Evolutionary conservation across 208 protist genomes (phyloP).

Genomic region (Balamuthia mandrillaris): DNA sequence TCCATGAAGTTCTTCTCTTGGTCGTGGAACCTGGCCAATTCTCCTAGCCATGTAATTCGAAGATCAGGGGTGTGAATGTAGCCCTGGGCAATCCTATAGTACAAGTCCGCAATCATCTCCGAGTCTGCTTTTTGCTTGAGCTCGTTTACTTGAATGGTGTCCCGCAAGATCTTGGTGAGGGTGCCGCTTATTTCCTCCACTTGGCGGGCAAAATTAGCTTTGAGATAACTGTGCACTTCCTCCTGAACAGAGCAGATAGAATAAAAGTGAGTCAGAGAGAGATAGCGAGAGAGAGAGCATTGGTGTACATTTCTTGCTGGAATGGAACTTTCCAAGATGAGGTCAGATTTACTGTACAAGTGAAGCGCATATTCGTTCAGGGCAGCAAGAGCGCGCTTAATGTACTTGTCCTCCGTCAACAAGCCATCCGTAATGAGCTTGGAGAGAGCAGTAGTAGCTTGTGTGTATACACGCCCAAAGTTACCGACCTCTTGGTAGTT

Average conservation of each 20-base stretch:
- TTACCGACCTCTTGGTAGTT: conserved; percentile 37
- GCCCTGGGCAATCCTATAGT: conserved; percentile 59
- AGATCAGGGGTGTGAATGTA: conserved; percentile 67
- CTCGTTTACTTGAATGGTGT: conserved; percentile 47
- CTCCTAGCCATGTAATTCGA: conserved; percentile 59
- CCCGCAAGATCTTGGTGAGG: conserved; percentile 46
- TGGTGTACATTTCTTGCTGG: too few relatives aligned
- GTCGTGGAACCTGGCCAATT: conserved; percentile 46
- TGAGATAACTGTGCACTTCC: background rate
- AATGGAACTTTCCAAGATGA: too few relatives aligned
- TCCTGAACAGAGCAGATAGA: too few relatives aligned
- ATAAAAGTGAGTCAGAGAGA: too few relatives aligned
- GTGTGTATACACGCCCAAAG: conserved; percentile 29
- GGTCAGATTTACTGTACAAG: too few relatives aligned
- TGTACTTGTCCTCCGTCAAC: conserved; percentile 32
- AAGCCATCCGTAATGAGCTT: conserved; percentile 25
- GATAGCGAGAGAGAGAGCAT: too few relatives aligned
- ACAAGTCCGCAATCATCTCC: conserved; percentile 65
- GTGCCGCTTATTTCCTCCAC: conserved; percentile 19
- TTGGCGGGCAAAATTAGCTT: conserved; percentile 16
- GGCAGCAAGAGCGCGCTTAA: background rate
- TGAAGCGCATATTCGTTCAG: conserved; percentile 29
- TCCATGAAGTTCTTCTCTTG: conserved; percentile 59
- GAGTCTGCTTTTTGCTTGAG: conserved; percentile 51
- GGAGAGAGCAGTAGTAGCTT: conserved; percentile 23